A percentile compares a stretch with the other conserved stretches of the same genome.
Conservation (phyloP, 768 basidiomycete genomes). For the Leucosporidium yakuticum region DNA sequence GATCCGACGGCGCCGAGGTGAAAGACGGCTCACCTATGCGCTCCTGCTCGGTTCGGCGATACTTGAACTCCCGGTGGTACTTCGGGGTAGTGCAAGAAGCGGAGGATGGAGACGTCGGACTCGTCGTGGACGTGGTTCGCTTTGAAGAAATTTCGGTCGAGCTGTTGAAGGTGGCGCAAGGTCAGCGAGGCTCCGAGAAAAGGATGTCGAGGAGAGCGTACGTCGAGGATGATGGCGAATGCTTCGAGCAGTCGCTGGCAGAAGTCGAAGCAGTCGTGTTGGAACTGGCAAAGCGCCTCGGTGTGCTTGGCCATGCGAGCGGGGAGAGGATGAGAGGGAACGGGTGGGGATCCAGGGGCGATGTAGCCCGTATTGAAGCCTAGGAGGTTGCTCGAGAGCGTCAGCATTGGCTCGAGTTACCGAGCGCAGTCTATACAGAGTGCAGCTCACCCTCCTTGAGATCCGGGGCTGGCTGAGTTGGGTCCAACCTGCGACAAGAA, state of each 20-base stretch:
- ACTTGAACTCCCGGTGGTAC: constrained; percentile 8
- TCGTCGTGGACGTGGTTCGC: constrained; percentile 16
- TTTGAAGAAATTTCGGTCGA: constrained; percentile 18
- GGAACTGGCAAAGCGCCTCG: constrained; percentile 8
- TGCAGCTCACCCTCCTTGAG: constrained; percentile 13
- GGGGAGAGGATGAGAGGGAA: constrained; percentile 14
- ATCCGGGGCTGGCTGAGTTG: constrained; percentile 15
- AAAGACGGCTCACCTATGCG: neutral
- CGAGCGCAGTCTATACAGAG: no score
- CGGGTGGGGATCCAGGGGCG: neutral
- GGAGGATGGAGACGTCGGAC: constrained; percentile 19
- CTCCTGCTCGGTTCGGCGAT: constrained; percentile 31
- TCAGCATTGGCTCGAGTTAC: neutral
- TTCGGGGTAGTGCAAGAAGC: constrained; percentile 28
- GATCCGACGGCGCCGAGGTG: neutral
- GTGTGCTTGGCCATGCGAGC: constrained; percentile 3
- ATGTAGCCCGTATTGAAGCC: constrained; percentile 28
- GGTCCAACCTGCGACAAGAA: constrained; percentile 20
- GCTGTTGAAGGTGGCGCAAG: neutral
- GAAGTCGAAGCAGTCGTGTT: constrained; percentile 20
- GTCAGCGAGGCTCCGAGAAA: neutral
- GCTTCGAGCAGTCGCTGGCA: constrained; percentile 29
- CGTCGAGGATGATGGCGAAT: constrained; percentile 22
- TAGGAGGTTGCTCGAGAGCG: neutral
- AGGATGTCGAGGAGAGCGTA: neutral